A percentile compares a stretch with the other conserved stretches of the same genome.
Conservation (phyloP, 805 yeast genomes). For the Yarrowia keelungensis region DNA sequence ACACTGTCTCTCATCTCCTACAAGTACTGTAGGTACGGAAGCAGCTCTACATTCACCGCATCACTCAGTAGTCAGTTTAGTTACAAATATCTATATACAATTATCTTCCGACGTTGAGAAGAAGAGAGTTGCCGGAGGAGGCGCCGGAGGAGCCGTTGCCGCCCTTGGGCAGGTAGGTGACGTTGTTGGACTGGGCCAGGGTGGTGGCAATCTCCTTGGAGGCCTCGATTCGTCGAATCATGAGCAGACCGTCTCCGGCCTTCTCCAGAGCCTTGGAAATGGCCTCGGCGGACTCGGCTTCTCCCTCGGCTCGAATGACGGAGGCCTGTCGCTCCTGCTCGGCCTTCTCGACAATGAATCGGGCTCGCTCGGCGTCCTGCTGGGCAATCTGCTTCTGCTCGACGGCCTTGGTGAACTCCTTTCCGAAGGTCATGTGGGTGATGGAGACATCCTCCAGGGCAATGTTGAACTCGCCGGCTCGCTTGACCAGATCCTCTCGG, state of each 20-base stretch:
- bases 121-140: conserved; percentile 47
- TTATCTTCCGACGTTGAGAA: conserved; percentile 51
- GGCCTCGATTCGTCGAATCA: conserved; percentile 95
- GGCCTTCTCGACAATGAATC: conserved; percentile 90
- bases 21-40: no score
- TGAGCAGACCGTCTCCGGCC: conserved; percentile 93
- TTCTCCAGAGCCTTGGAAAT: conserved; percentile 91
- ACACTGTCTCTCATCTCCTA: no score
- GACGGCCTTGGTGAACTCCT: conserved; percentile 96
- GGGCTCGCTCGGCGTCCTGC: conserved; percentile 98
- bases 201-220: conserved; percentile 94
- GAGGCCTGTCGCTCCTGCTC: conserved; percentile 97
- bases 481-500: conserved; percentile 78
- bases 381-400: conserved; percentile 99
- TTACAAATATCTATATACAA: conserved; percentile 36
- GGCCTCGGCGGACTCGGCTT: conserved; percentile 96
- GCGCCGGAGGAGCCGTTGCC: conserved; percentile 52
- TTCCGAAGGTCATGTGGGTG: conserved; percentile 96
- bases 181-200: conserved; percentile 79
- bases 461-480: conserved; percentile 90
- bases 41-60: not conserved
- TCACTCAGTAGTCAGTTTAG: conserved; percentile 25
- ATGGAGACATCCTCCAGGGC: conserved; percentile 95
- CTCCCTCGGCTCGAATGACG: conserved; percentile 98
- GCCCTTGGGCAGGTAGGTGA: conserved; percentile 81